Conservation (phyloP, 257 asterid species). For the Solanum pinnatisectum region DNA sequence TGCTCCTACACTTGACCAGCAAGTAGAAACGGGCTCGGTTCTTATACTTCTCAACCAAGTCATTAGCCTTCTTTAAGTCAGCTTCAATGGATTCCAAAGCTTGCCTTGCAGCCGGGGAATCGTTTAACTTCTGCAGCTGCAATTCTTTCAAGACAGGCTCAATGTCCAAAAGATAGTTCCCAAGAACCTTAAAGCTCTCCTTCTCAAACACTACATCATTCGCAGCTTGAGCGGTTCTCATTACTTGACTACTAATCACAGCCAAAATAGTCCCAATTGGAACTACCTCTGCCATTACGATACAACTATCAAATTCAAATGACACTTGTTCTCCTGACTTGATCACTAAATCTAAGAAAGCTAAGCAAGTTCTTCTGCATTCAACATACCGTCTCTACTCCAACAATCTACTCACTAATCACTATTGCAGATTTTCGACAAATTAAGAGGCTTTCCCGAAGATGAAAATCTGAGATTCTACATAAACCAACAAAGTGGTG, state of each 20-base stretch:
- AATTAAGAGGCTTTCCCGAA: not conserved
- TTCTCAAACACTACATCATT: constrained; percentile 40
- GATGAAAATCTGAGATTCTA: not conserved
- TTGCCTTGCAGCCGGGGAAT: constrained; percentile 42
- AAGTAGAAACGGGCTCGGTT: constrained; percentile 44
- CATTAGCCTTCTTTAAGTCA: constrained; percentile 41
- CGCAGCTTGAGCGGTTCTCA: constrained; percentile 46
- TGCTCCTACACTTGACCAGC: constrained; percentile 45
- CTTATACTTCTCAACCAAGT: constrained; percentile 45
- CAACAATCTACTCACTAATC: not conserved
- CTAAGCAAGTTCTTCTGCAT: not conserved
- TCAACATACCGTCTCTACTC: not conserved
- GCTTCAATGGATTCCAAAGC: constrained; percentile 47
- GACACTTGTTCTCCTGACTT: not conserved
- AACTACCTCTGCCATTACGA: constrained; percentile 26
- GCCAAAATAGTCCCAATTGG: constrained; percentile 50
- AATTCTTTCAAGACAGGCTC: constrained; percentile 40
- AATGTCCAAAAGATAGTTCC: constrained; percentile 37
- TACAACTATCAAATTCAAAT: not conserved
- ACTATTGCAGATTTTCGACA: not conserved
- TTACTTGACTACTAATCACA: constrained; percentile 34
- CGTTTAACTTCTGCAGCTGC: constrained; percentile 28
- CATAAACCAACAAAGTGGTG: not conserved
- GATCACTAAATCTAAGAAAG: not conserved
- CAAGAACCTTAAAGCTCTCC: constrained; percentile 41